Evolutionary conservation across 1,139 yeast genomes (phyloP).

Genomic region (Meyerozyma carpophila): DNA sequence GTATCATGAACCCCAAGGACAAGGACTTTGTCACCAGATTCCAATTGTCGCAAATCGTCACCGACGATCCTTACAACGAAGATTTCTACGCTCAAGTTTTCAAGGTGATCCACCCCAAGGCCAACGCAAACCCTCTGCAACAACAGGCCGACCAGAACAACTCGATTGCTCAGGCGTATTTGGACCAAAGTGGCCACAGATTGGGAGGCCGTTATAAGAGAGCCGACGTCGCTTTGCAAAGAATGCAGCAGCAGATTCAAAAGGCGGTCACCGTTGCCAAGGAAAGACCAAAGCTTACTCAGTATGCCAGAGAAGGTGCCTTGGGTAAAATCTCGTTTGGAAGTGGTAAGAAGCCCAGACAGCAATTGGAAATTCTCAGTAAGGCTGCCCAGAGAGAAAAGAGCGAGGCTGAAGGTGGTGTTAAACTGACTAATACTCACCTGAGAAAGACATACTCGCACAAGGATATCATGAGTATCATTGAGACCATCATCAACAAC

Average conservation of each 20-base stretch:
- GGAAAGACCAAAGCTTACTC: conserved; percentile 75
- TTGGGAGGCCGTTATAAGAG: conserved; percentile 82
- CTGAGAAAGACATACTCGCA: conserved; percentile 20
- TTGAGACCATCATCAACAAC: conserved; percentile 76
- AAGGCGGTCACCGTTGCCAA: conserved; percentile 94
- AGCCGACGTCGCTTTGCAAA: conserved; percentile 91
- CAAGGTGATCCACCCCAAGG: conserved; percentile 71
- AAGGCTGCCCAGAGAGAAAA: conserved; percentile 48
- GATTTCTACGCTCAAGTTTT: conserved; percentile 95
- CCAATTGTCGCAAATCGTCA: conserved; percentile 91
- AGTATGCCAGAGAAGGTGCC: conserved; percentile 79
- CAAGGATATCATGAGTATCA: conserved; percentile 45
- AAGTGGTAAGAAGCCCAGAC: conserved; percentile 84
- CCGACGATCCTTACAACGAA: conserved; percentile 96
- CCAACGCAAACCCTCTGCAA: conserved; percentile 39
- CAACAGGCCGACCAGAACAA: conserved; percentile 42
- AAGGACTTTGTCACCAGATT: conserved; percentile 92
- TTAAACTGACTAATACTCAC: not conserved
- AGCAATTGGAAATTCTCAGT: conserved; percentile 67
- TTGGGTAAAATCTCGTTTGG: conserved; percentile 83
- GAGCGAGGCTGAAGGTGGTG: conserved; percentile 19
- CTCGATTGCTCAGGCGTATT: conserved; percentile 89
- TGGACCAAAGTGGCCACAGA: conserved; percentile 90
- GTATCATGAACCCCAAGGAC: conserved; percentile 95
- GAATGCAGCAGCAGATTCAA: conserved; percentile 98